phyloP scores from a whole-genome alignment of 306 rosid species.

The Clitoria ternatea region DNA sequence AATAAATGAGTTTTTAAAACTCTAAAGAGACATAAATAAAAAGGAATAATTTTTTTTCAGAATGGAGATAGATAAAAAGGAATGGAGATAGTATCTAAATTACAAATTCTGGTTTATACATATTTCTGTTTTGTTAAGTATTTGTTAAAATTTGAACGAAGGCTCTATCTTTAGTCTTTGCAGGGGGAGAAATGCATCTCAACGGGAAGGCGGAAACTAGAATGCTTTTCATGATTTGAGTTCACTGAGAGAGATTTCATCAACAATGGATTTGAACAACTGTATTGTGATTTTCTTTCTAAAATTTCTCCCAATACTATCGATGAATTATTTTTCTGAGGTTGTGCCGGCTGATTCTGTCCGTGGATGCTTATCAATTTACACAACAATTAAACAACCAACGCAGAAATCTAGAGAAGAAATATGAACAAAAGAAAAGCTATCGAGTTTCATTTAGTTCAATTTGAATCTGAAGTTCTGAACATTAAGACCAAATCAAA shows the following conservation, averaged over 20 bases:
- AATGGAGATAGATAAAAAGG: not conserved
- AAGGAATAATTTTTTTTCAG: too few species aligned
- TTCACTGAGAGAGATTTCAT: not conserved
- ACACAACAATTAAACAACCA: not conserved
- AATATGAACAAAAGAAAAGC: not conserved
- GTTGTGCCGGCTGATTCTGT: not conserved
- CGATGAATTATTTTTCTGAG: not conserved
- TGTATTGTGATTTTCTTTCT: not conserved
- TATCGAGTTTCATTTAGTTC: too few species aligned
- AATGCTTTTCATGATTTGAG: not conserved
- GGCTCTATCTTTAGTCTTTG: constrained; percentile 1
- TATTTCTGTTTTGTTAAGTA: not conserved
- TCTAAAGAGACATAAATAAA: too few species aligned
- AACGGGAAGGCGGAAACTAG: not conserved
- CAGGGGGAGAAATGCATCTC: not conserved
- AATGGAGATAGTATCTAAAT: too few species aligned
- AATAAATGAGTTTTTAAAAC: too few species aligned
- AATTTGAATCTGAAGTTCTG: not conserved
- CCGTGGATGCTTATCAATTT: not conserved
- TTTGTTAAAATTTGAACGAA: not conserved
- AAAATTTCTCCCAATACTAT: not conserved
- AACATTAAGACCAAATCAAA: too few species aligned
- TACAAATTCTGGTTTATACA: not conserved
- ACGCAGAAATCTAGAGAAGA: not conserved
- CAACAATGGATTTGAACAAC: not conserved